A percentile compares a stretch with the other conserved stretches of the same genome.
Evolutionary conservation across 2,329 filamentous ascomycete genomes (phyloP).

Genomic region (Pestalotiopsis sp.): DNA sequence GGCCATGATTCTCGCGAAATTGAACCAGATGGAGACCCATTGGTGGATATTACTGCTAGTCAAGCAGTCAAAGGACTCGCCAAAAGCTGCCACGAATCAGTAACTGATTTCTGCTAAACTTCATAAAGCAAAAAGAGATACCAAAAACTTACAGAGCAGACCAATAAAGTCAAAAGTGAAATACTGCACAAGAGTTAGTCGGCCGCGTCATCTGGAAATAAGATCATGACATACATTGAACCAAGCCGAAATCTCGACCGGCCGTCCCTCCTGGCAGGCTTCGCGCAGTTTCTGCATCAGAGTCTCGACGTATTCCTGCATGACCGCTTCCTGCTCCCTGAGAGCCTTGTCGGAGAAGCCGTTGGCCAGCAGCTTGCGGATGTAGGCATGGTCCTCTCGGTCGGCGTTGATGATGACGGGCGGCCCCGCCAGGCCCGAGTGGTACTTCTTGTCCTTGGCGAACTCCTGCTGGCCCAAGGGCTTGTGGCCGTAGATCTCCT

Average conservation of each 20-base stretch:
- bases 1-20: not conserved
- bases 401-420: constrained; percentile 14
- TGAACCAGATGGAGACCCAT: constrained; percentile 11
- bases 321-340: constrained; percentile 14
- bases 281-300: constrained; percentile 12
- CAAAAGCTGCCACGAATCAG: not conserved
- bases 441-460: constrained; percentile 15
- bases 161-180: constrained; percentile 15
- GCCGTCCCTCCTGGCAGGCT: constrained; percentile 3
- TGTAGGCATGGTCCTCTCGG: constrained; percentile 12
- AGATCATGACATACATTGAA: constrained; percentile 9
- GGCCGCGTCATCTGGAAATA: not conserved
- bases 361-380: constrained; percentile 14
- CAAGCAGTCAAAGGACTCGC: constrained; percentile 13
- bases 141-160: constrained; percentile 1
- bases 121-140: too few species aligned
- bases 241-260: constrained; percentile 10
- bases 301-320: constrained; percentile 11
- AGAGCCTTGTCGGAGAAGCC: constrained; percentile 15
- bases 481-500: constrained; percentile 14
- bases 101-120: too few species aligned
- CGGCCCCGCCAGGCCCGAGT: constrained; percentile 8
- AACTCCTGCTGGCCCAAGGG: constrained; percentile 11
- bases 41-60: constrained; percentile 7
- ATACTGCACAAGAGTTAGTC: constrained; percentile 7